Conservation (phyloP, 2,329 filamentous ascomycete species). For the Pseudogymnoascus sp. region DNA sequence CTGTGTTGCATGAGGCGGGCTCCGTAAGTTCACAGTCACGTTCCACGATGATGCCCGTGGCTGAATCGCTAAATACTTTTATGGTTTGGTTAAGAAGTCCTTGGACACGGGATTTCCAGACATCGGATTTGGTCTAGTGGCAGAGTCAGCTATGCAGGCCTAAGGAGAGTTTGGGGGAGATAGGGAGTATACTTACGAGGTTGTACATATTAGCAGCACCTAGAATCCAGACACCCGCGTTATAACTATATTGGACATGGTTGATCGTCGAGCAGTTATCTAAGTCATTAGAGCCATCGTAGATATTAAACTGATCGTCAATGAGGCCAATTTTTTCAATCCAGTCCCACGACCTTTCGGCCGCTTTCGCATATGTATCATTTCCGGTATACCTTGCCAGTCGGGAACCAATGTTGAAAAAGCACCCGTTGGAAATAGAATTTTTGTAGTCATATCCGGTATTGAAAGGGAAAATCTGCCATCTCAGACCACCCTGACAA, state of each 20-base stretch:
- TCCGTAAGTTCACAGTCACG: conserved; percentile 48
- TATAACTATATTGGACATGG: conserved; percentile 61
- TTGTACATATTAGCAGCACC: conserved; percentile 40
- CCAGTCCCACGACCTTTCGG: conserved; percentile 64
- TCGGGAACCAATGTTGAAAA: conserved; percentile 63
- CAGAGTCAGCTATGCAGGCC: conserved; percentile 5
- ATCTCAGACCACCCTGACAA: conserved; percentile 70
- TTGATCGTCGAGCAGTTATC: conserved; percentile 46
- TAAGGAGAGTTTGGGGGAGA: conserved; percentile 48
- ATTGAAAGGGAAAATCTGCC: conserved; percentile 80
- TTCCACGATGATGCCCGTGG: conserved; percentile 52
- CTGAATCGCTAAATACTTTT: conserved; percentile 32
- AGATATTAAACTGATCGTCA: conserved; percentile 47
- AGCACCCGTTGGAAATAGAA: conserved; percentile 61
- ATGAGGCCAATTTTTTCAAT: conserved; percentile 50
- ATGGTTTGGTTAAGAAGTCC: conserved; percentile 30
- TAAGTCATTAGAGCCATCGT: conserved; percentile 45
- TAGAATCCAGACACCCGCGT: conserved; percentile 58
- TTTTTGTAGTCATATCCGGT: conserved; percentile 57
- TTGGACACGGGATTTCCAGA: conserved; percentile 32
- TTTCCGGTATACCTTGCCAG: conserved; percentile 74
- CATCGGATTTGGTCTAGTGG: conserved; percentile 31
- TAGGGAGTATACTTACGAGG: conserved; percentile 36
- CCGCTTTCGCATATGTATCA: conserved; percentile 70
- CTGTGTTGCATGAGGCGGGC: conserved; percentile 46